Percentiles rank a stretch among this genome's conserved stretches.
Evolutionary conservation across 768 basidiomycete genomes (phyloP).

Genomic region (Kwoniella bestiolae): DNA sequence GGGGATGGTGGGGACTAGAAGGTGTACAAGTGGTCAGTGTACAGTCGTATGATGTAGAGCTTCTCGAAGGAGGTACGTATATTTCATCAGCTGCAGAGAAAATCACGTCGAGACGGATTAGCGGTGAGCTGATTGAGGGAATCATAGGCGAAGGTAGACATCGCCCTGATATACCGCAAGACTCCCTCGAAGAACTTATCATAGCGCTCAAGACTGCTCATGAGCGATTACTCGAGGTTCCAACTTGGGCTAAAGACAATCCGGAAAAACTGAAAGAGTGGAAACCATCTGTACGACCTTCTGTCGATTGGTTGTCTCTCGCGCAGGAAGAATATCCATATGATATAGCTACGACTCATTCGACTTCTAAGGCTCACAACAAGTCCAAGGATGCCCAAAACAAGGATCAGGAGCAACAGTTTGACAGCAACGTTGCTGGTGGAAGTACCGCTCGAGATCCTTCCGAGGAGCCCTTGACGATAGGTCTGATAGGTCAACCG

Average conservation of each 20-base stretch:
- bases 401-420: background rate
- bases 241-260: constrained; percentile 63
- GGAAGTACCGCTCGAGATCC: constrained; percentile 44
- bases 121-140: background rate
- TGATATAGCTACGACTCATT: constrained; percentile 5
- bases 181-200: constrained; percentile 70
- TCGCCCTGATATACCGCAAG: constrained; percentile 71
- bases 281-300: constrained; percentile 68
- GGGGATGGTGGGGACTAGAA: constrained; percentile 62
- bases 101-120: background rate
- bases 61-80: constrained; percentile 56
- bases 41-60: constrained; percentile 66
- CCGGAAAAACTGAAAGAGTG: constrained; percentile 65
- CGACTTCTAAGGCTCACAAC: background rate
- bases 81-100: constrained; percentile 31
- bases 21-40: constrained; percentile 68
- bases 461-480: constrained; percentile 63
- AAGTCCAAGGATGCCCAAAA: background rate
- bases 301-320: constrained; percentile 76
- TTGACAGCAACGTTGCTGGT: constrained; percentile 42
- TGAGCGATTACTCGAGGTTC: constrained; percentile 69
- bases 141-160: constrained; percentile 39
- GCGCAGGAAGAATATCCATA: constrained; percentile 12
- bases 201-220: constrained; percentile 70
- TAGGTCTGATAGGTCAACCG: constrained; percentile 90